Percentiles rank a stretch among this genome's conserved stretches.
Evolutionary conservation across 1,139 yeast genomes (phyloP).

Genomic region (Lodderomyces beijingensis): DNA sequence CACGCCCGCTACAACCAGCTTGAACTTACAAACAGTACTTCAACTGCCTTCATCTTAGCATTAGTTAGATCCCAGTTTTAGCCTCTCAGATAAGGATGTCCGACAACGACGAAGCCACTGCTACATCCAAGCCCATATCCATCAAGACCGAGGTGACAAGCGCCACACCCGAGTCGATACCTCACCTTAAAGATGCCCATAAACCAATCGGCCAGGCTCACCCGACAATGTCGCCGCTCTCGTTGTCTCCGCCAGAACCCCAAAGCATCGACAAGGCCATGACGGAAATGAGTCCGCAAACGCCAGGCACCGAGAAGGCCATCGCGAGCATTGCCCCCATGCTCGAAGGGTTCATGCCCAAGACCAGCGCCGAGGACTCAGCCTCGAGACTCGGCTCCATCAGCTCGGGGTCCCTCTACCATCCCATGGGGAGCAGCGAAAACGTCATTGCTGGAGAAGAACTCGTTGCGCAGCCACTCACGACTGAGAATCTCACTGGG

Average conservation of each 20-base stretch:
- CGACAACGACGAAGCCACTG: too few species aligned
- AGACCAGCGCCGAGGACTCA: constrained; percentile 58
- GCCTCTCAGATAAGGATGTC: too few species aligned
- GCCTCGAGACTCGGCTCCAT: constrained; percentile 20
- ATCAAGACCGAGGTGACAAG: too few species aligned
- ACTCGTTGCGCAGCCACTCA: constrained; percentile 8
- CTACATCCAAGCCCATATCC: too few species aligned
- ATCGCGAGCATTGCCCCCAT: constrained; percentile 79
- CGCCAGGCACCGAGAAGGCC: constrained; percentile 49
- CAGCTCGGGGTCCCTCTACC: constrained; percentile 13
- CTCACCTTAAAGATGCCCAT: too few species aligned
- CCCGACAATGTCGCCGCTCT: constrained; percentile 31
- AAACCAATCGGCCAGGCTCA: constrained; percentile 16
- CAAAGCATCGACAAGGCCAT: constrained; percentile 5
- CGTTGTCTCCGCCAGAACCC: constrained; percentile 15
- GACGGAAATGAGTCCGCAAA: constrained; percentile 12
- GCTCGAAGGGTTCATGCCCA: constrained; percentile 66
- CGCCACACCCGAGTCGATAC: too few species aligned
- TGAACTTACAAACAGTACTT: too few species aligned
- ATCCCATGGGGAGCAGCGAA: constrained; percentile 10
- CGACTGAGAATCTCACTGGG: constrained; percentile 8
- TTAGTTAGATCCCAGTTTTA: too few species aligned
- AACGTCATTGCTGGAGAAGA: constrained; percentile 1
- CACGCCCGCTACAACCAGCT: too few species aligned
- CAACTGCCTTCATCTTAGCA: too few species aligned